These are phyloP conservation scores for Corymbia calophylla DNA, from an alignment of 441 rosid species.

Conservation along the genomic window DNA sequence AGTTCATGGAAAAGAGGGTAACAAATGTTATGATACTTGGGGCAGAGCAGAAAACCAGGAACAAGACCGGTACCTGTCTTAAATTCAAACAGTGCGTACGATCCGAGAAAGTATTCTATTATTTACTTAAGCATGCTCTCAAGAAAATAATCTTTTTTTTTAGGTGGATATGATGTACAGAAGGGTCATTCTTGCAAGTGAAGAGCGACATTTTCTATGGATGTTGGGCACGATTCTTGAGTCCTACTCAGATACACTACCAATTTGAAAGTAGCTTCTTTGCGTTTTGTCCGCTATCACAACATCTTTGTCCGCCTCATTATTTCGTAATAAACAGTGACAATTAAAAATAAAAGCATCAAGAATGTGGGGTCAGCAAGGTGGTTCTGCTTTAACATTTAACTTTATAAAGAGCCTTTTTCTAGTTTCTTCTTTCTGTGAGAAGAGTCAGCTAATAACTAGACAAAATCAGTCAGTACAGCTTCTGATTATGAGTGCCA, in stretches of 20 bases:
- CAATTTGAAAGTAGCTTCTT: not conserved
- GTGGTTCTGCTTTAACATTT: not conserved
- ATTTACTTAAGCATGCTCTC: not conserved
- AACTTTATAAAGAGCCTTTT: not conserved
- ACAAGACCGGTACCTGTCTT: not conserved
- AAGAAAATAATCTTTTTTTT: not conserved
- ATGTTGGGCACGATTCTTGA: not conserved
- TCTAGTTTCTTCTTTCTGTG: not conserved
- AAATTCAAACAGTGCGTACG: not conserved
- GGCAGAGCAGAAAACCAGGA: not conserved
- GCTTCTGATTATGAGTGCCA: not conserved
- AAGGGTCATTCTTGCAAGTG: not conserved
- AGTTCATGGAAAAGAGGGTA: not conserved
- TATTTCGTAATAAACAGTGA: not conserved
- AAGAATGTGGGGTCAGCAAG: not conserved
- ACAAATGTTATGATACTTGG: not conserved
- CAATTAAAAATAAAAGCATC: not conserved
- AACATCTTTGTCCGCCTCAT: not conserved
- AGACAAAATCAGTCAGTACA: not conserved
- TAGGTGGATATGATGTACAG: not conserved
- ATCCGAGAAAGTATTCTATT: not conserved
- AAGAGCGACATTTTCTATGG: not conserved
- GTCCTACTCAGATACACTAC: not conserved
- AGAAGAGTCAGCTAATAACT: not conserved
- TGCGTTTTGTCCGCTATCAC: not conserved